Base-by-base conservation (phyloP, 2,329 filamentous ascomycete genomes). In the Hysterium pulicare region DNA sequence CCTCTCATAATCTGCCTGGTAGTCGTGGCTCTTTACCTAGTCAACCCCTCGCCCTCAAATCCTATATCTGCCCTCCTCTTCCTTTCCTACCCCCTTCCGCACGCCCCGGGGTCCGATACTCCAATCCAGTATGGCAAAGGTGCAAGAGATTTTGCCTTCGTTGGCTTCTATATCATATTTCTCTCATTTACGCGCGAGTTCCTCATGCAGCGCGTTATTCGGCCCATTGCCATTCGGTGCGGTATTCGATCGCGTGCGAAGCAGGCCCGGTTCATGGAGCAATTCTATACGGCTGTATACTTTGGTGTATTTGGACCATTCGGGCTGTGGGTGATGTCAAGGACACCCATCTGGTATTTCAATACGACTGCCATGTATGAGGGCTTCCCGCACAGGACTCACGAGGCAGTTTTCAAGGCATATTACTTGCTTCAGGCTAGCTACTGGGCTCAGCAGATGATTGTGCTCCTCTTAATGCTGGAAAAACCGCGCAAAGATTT, bases 401-500 rank as follows among this genome's bases (percentile, higher is more conserved):
- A 94, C 62, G 84, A 87, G 49, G 87, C 76, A 44, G 58, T 78
- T 30, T 90, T 96, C 79, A 97, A 97, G 75, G 89, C 91, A 46
- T 97, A 96, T 72, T 97, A 97, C 67, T 77, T 97, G 50, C 86
- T 96, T 58, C 84, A 97, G 71, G 91, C 89, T 33, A 87, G 86
- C 52, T 97, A 95, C 76, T 97, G 91, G 91, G 82, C 87, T 3
- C 90, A 96, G 74, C 90, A 96, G 73, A 87, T 86, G 38, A 86
- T 97, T 54, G 90, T 96, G 15, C 73, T 96, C 47, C 59, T 94
- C 45, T 73, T 96, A 40, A 87, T 87, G 66, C 78, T 95, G 68
- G 90, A 97, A 75, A 94, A 94, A 75, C 90, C 87, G 21, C 76
- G 90, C 47, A 96, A 95, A 73, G 90, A 97, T 69, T 96, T 91